Conservation (phyloP, 495 filamentous ascomycete species). For the Podospora bellae-mahoneyi region DNA sequence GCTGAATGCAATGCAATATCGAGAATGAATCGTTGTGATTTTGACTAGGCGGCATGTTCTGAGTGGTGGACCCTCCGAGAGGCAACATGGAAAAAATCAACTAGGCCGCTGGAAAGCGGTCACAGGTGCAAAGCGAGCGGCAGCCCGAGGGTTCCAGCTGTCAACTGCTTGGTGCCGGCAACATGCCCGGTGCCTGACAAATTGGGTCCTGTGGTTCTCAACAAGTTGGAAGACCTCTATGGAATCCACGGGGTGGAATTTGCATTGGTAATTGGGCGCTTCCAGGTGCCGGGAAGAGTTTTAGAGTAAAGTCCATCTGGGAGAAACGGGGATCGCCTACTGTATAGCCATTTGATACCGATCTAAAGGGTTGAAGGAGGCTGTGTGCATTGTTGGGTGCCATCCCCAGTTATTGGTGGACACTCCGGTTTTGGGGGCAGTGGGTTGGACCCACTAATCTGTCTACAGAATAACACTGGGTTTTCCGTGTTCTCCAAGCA, state of each 20-base stretch:
- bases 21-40: not conserved
- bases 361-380: not conserved
- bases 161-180: not conserved
- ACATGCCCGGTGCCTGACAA: slow-evolving; percentile 4
- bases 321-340: slow-evolving; percentile 3
- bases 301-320: not conserved
- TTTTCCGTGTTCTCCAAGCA: not conserved
- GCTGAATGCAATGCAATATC: not conserved
- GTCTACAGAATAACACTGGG: not conserved
- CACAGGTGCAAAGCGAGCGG: slow-evolving; percentile 2
- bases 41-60: not conserved
- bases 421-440: not conserved
- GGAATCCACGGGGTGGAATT: not conserved
- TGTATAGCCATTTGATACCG: not conserved
- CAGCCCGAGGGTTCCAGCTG: slow-evolving; percentile 2
- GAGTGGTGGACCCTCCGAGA: not conserved
- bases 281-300: not conserved
- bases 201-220: not conserved
- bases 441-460: not conserved
- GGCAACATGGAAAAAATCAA: not conserved
- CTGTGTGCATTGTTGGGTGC: not conserved
- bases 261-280: not conserved
- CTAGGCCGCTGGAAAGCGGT: slow-evolving; percentile 1
- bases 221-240: not conserved
- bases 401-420: not conserved